These are phyloP conservation scores for Lindgomyces ingoldianus DNA, from an alignment of 495 filamentous ascomycete species.

Conservation along the genomic window DNA sequence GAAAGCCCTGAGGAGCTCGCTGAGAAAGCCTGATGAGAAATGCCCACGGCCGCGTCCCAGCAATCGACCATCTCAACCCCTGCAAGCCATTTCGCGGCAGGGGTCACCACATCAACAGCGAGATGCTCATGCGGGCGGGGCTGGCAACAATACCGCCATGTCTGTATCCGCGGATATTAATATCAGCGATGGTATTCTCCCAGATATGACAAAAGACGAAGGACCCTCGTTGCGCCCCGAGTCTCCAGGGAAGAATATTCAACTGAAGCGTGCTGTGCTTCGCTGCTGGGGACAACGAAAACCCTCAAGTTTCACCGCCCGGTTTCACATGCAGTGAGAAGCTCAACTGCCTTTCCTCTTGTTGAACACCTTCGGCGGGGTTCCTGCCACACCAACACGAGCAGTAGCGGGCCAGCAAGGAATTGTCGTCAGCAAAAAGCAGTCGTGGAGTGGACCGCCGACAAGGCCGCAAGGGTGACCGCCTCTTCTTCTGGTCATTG, in stretches of 20 bases:
- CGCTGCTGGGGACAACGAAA: slow-evolving; percentile 4
- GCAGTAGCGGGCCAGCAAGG: slow-evolving; percentile 5
- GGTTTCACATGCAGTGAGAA: slow-evolving; percentile 32
- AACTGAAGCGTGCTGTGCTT: slow-evolving; percentile 11
- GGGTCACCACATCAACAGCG: not conserved
- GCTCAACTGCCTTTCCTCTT: not conserved
- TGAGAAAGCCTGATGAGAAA: not conserved
- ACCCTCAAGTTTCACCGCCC: slow-evolving; percentile 25
- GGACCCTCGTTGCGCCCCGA: not conserved
- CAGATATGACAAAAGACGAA: not conserved
- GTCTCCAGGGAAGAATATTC: not conserved
- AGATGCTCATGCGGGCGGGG: not conserved
- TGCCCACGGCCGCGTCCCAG: not conserved
- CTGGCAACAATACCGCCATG: not conserved
- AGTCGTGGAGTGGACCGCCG: not conserved
- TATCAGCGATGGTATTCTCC: not conserved
- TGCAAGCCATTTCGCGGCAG: too few species aligned
- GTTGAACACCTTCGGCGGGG: slow-evolving; percentile 7
- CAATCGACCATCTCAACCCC: not conserved
- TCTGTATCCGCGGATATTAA: not conserved
- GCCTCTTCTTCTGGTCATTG: slow-evolving; percentile 13
- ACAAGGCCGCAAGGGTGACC: slow-evolving; percentile 5
- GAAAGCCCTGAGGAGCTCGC: not conserved
- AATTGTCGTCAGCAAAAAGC: slow-evolving; percentile 23
- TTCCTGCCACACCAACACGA: slow-evolving; percentile 6